phyloP scores from a whole-genome alignment of 495 filamentous ascomycete genomes.

The Tuber brumale region DNA sequence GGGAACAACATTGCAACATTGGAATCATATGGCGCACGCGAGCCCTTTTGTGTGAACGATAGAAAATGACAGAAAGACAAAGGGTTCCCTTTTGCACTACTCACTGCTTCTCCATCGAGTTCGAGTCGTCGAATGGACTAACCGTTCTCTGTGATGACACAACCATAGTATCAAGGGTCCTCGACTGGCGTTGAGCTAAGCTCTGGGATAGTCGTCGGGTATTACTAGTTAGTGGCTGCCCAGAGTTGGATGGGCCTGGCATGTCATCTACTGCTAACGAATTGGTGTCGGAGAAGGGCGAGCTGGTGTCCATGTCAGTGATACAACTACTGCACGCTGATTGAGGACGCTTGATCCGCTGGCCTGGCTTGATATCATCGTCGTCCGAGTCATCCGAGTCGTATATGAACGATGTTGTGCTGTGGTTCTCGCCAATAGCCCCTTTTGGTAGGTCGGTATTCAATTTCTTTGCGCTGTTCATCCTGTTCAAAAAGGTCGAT shows the following conservation, averaged over 20 bases:
- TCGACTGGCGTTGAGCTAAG: not conserved
- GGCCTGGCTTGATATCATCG: slow-evolving; percentile 32
- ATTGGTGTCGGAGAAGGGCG: slow-evolving; percentile 40
- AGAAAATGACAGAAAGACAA: not conserved
- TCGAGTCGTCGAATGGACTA: slow-evolving; percentile 42
- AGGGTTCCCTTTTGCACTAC: not conserved
- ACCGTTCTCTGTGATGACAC: slow-evolving; percentile 27
- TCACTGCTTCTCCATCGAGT: slow-evolving; percentile 30
- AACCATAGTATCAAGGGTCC: slow-evolving; percentile 14
- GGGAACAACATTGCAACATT: not conserved
- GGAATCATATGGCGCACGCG: not conserved
- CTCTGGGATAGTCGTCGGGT: slow-evolving; percentile 13
- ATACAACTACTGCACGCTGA: slow-evolving; percentile 38
- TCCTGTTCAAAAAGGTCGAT: slow-evolving; percentile 58
- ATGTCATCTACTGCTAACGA: slow-evolving; percentile 26
- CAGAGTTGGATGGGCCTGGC: slow-evolving; percentile 23
- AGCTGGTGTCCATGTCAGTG: slow-evolving; percentile 38
- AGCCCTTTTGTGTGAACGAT: not conserved
- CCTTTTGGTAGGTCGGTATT: slow-evolving; percentile 17
- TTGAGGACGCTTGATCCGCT: slow-evolving; percentile 27
- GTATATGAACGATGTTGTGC: slow-evolving; percentile 29
- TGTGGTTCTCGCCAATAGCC: slow-evolving; percentile 35
- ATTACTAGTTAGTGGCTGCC: slow-evolving; percentile 13
- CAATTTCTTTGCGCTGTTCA: slow-evolving; percentile 48
- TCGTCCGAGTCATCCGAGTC: slow-evolving; percentile 33